Conservation (phyloP, 2,329 filamentous ascomycete species). For the Cercospora beticola region DNA sequence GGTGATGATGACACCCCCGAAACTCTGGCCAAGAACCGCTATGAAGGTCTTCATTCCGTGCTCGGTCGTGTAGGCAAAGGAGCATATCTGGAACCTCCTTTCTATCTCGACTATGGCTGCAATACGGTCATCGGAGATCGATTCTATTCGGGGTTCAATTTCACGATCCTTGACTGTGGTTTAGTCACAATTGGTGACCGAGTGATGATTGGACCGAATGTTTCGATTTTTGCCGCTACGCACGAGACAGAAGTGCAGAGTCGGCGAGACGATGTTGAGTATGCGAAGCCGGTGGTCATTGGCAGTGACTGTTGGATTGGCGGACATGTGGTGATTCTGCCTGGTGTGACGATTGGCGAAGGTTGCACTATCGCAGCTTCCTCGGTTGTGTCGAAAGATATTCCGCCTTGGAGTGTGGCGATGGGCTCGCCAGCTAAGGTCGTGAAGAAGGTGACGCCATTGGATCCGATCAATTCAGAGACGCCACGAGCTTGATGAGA, state of each 20-base stretch:
- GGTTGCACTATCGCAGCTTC: conserved; percentile 28
- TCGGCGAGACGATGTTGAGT: conserved; percentile 51
- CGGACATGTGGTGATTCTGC: conserved; percentile 27
- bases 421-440: conserved; percentile 28
- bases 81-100: conserved; percentile 60
- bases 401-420: conserved; percentile 29
- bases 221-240: conserved; percentile 54
- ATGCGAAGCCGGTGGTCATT: conserved; percentile 50
- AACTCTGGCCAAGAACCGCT: conserved; percentile 11
- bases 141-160: conserved; percentile 64
- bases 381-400: conserved; percentile 25
- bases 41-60: conserved; percentile 15
- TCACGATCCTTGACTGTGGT: conserved; percentile 54
- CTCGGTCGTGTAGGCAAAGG: conserved; percentile 30
- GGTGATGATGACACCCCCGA: conserved; percentile 16
- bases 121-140: conserved; percentile 62
- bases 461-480: conserved; percentile 13
- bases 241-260: conserved; percentile 54
- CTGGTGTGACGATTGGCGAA: conserved; percentile 30
- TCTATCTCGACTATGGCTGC: conserved; percentile 65
- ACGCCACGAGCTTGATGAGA: background rate
- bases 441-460: conserved; percentile 26
- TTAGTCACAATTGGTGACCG: conserved; percentile 54
- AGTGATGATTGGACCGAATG: conserved; percentile 55
- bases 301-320: conserved; percentile 37